Evolutionary conservation across 257 asterid genomes (phyloP).

Genomic region (Leptodermis oblonga): DNA sequence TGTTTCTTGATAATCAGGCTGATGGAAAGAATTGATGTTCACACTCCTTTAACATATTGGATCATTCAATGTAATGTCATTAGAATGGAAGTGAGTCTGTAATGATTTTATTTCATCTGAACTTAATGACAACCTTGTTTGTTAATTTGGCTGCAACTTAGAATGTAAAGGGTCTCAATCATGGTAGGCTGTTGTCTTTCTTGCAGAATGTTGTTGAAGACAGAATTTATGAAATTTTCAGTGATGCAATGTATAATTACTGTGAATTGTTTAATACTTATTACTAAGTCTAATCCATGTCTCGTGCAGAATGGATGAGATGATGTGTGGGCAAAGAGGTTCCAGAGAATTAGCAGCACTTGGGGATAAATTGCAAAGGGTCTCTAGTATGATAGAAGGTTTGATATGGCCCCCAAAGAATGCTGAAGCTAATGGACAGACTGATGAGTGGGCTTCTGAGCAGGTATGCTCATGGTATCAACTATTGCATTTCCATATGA

Average conservation of each 20-base stretch:
- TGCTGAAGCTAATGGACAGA: slow-evolving; percentile 35
- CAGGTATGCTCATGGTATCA: slow-evolving; percentile 37
- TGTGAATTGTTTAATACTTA: slow-evolving; percentile 1
- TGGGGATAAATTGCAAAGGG: slow-evolving; percentile 44
- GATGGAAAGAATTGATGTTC: background rate
- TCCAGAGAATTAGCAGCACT: slow-evolving; percentile 61
- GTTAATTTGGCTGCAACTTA: background rate
- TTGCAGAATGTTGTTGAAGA: slow-evolving; percentile 1
- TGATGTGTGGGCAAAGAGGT: slow-evolving; percentile 80
- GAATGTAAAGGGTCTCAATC: background rate
- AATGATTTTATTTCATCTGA: background rate
- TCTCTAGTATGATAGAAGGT: slow-evolving; percentile 41
- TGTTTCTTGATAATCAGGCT: background rate
- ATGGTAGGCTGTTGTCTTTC: slow-evolving; percentile 3
- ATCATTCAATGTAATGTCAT: background rate
- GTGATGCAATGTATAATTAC: background rate
- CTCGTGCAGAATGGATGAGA: slow-evolving; percentile 80
- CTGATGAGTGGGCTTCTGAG: slow-evolving; percentile 44
- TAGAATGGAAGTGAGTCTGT: background rate
- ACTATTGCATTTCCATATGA: background rate
- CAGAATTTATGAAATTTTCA: background rate
- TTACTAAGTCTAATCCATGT: slow-evolving; percentile 14
- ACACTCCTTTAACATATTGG: background rate
- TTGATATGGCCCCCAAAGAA: slow-evolving; percentile 32
- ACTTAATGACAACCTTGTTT: background rate